phyloP scores from a whole-genome alignment of 2,329 filamentous ascomycete genomes.

The Penicillium sp. region DNA sequence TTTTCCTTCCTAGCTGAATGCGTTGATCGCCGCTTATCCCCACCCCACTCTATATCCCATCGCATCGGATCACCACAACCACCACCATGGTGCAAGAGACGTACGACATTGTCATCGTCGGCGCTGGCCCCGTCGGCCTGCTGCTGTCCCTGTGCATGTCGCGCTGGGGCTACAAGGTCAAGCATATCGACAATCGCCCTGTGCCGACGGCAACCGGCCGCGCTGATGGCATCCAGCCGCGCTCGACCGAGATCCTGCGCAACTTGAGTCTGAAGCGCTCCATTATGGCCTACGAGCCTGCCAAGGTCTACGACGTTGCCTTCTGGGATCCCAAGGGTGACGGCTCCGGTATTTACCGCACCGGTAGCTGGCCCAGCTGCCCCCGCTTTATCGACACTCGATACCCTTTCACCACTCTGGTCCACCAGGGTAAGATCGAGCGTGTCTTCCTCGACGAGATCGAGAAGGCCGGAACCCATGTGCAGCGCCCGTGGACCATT shows the following conservation, averaged over 20 bases:
- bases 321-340: slow-evolving; percentile 60
- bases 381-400: slow-evolving; percentile 72
- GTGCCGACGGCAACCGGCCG: slow-evolving; percentile 83
- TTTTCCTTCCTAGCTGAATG: neutral
- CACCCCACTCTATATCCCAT: neutral
- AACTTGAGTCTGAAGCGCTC: slow-evolving; percentile 87
- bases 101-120: slow-evolving; percentile 76
- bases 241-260: slow-evolving; percentile 78
- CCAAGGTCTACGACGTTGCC: slow-evolving; percentile 73
- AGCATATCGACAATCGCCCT: slow-evolving; percentile 87
- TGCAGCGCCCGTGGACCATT: slow-evolving; percentile 63
- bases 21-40: neutral
- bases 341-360: slow-evolving; percentile 57
- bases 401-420: slow-evolving; percentile 62
- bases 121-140: slow-evolving; percentile 83
- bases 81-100: slow-evolving; percentile 43
- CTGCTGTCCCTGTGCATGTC: slow-evolving; percentile 84
- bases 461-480: slow-evolving; percentile 55
- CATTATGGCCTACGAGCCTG: slow-evolving; percentile 84
- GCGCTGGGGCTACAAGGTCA: slow-evolving; percentile 91
- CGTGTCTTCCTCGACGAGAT: slow-evolving; percentile 62
- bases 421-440: slow-evolving; percentile 64
- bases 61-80: neutral
- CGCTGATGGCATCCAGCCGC: slow-evolving; percentile 87
- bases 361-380: slow-evolving; percentile 78